A percentile compares a stretch with the other conserved stretches of the same genome.
Conservation (phyloP, 2,329 filamentous ascomycete species). For the Fonsecaea multimorphosa region DNA sequence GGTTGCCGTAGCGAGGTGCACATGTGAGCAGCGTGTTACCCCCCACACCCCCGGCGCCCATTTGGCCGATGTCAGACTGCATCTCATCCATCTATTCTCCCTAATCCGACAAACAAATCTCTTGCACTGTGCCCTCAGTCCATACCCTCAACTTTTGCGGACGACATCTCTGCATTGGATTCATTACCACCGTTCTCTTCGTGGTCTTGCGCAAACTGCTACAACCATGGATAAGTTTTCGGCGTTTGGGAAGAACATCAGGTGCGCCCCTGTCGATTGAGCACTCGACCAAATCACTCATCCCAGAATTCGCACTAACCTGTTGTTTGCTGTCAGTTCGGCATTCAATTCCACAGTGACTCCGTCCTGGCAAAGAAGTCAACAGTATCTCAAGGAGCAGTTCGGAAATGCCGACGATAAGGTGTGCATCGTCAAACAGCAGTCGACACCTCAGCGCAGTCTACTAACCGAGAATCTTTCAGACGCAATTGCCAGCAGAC, state of each 20-base stretch:
- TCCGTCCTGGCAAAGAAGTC: constrained; percentile 89
- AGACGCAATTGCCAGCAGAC: constrained; percentile 96
- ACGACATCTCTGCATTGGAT: not conserved
- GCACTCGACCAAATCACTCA: constrained; percentile 27
- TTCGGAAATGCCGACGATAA: constrained; percentile 94
- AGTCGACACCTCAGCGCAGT: not conserved
- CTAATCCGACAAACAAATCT: constrained; percentile 2
- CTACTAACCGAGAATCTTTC: constrained; percentile 25
- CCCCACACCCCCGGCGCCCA: constrained; percentile 13
- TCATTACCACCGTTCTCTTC: not conserved
- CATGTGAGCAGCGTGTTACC: constrained; percentile 4
- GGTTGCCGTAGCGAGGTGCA: constrained; percentile 2
- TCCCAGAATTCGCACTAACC: constrained; percentile 35
- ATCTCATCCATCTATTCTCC: constrained; percentile 6
- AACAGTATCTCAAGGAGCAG: constrained; percentile 98
- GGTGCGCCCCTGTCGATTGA: constrained; percentile 50
- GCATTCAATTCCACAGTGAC: constrained; percentile 79
- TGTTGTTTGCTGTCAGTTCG: constrained; percentile 48
- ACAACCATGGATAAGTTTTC: constrained; percentile 70
- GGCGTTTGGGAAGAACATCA: constrained; percentile 73
- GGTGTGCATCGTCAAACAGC: constrained; percentile 55
- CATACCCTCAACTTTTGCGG: not conserved
- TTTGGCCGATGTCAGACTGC: constrained; percentile 17
- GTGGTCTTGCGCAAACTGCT: not conserved
- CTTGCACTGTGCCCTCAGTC: not conserved